Conservation (phyloP, 2,329 filamentous ascomycete genomes). For the Neofusicoccum laricinum region DNA sequence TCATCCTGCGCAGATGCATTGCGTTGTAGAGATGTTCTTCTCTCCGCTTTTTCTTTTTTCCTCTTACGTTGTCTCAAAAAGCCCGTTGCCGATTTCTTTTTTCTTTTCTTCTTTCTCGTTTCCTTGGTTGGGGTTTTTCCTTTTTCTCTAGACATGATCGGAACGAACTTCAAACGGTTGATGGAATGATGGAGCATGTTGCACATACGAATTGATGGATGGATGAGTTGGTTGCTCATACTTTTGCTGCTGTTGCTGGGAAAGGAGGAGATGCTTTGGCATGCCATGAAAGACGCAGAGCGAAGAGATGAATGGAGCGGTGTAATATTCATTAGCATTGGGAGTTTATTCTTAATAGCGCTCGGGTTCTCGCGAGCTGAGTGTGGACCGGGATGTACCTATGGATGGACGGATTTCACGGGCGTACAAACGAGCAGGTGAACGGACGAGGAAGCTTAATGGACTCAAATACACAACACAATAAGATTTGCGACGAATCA, state of each 20-base stretch:
- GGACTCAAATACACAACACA: not conserved
- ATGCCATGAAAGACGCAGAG: not conserved
- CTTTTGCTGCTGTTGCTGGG: not conserved
- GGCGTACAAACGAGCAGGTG: not conserved
- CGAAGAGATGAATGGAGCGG: not conserved
- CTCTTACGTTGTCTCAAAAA: not conserved
- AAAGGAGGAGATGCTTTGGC: not conserved
- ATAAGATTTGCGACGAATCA: not conserved
- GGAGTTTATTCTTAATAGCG: conserved; percentile 1
- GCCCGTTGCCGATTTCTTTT: not conserved
- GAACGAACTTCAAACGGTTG: not conserved
- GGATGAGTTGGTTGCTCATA: not conserved
- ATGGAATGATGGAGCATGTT: not conserved
- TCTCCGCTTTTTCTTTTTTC: not conserved
- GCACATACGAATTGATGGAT: conserved; percentile 10
- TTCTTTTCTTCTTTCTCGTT: not conserved
- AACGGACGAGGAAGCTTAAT: not conserved
- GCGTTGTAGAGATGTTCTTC: not conserved
- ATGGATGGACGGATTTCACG: not conserved
- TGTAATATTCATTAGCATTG: not conserved
- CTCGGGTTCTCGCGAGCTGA: not conserved
- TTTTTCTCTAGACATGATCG: not conserved
- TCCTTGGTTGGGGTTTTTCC: not conserved
- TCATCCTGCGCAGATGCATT: not conserved
- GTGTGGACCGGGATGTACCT: not conserved